Evolutionary conservation across 2,329 filamentous ascomycete species (phyloP), one percentile per base, ranked within the genome.

Genomic region (Botryosphaeria agaves): DNA sequence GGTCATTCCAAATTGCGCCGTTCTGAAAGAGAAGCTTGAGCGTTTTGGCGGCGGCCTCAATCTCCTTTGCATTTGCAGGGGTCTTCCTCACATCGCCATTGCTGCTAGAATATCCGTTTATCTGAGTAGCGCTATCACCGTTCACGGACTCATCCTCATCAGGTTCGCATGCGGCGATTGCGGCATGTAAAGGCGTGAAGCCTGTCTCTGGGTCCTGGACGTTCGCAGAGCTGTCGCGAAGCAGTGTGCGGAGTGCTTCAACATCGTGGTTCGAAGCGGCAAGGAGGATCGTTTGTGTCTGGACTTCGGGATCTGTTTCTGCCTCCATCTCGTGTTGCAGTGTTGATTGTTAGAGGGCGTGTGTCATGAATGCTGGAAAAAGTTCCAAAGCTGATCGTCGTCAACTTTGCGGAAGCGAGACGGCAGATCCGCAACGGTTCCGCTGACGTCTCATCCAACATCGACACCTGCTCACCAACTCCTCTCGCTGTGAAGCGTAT

Each of bases 1-100:
- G 62, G 50, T 94, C 85, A 57, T 98, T 98, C 89, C 89, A 98
- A 42, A 95, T 94, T 7, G 83, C 89, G 18, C 89, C 89, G 41
- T 79, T 77, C 45, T 85, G 68, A 36, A 95, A 72, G 5, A 95
- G 64, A 46, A 89, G 69, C 41, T 70, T 68, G 4, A 94, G 60
- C 0, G 76, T 76, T 31, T 73, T 69, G 32, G 67, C 65, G 3
- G 74, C 79, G 23, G 69, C 67, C 28, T 74, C 67, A 18, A 78
- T 47, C 14, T 49, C 47, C 15, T 48, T 36, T 28, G 43, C 47
- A 20, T n/a, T 31, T 30, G 35, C 31, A 4, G 28, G 38, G 17
- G 39, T 39, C 31, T 53, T 41, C 8, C 55, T 42, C 17, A 43
- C 44, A 18, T 52, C 48, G 7, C 44, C 37, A 6, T 43, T 38